These are phyloP conservation scores for Gossypium herbaceum DNA, from an alignment of 345 rosid species.

Conservation along the genomic window DNA sequence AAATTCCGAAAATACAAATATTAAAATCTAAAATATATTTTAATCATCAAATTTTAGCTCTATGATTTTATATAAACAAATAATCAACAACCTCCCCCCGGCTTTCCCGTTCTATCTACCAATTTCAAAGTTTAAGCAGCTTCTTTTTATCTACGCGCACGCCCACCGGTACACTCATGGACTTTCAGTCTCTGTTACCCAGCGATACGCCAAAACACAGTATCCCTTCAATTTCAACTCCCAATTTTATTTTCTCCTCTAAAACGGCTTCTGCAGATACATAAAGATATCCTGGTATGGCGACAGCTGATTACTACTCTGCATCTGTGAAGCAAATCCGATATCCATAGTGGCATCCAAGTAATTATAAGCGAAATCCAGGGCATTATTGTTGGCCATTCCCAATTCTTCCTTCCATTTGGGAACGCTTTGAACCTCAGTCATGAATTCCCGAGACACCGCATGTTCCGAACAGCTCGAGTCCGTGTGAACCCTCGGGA, in stretches of 20 bases:
- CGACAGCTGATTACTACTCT: slow-evolving; percentile 49
- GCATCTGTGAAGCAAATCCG: slow-evolving; percentile 33
- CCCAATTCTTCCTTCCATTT: slow-evolving; percentile 52
- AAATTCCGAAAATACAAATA: too few relatives aligned
- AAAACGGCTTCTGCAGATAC: slow-evolving; percentile 55
- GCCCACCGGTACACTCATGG: slow-evolving; percentile 45
- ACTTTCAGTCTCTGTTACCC: slow-evolving; percentile 55
- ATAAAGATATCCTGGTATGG: slow-evolving; percentile 69
- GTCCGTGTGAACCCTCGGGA: slow-evolving; percentile 70
- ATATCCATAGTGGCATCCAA: slow-evolving; percentile 40
- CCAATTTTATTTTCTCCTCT: background rate
- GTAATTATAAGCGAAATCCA: slow-evolving; percentile 44
- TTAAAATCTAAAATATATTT: too few relatives aligned
- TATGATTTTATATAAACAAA: too few relatives aligned
- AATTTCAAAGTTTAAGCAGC: background rate
- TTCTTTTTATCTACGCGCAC: background rate
- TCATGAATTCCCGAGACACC: slow-evolving; percentile 71
- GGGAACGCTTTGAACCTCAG: slow-evolving; percentile 92
- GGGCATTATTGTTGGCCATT: slow-evolving; percentile 21
- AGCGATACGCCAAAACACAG: background rate
- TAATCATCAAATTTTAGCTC: too few relatives aligned
- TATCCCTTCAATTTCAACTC: background rate
- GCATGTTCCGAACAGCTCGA: slow-evolving; percentile 83
- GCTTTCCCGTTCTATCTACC: background rate
- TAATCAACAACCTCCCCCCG: too few relatives aligned